A percentile compares a stretch with the other conserved stretches of the same genome.
These are phyloP conservation scores for Lecanoromycetidae sp. DNA, from an alignment of 2,329 filamentous ascomycete genomes.

Conservation along the genomic window DNA sequence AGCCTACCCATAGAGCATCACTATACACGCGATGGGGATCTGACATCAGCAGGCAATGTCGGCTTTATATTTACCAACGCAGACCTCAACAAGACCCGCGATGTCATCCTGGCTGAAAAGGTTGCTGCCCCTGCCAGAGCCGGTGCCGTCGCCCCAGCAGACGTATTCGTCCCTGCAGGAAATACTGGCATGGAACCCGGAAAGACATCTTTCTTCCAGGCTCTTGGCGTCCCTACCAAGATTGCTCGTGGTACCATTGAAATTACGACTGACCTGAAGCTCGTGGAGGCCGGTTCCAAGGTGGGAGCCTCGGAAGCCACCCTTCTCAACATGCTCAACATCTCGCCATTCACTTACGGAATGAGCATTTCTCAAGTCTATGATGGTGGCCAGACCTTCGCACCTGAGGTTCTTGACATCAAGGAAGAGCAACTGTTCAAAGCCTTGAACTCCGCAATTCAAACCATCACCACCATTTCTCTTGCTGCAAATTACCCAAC, in stretches of 20 bases:
- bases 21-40: background rate
- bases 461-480: slow-evolving; percentile 79
- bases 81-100: slow-evolving; percentile 83
- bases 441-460: slow-evolving; percentile 67
- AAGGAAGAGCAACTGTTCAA: slow-evolving; percentile 87
- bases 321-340: slow-evolving; percentile 99
- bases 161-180: slow-evolving; percentile 92
- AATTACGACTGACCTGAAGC: slow-evolving; percentile 96
- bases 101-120: slow-evolving; percentile 93
- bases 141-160: slow-evolving; percentile 83
- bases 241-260: slow-evolving; percentile 99
- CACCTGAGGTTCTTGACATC: slow-evolving; percentile 76
- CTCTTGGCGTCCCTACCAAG: slow-evolving; percentile 99
- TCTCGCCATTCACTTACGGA: slow-evolving; percentile 99
- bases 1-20: slow-evolving; percentile 14
- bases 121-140: slow-evolving; percentile 96
- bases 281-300: slow-evolving; percentile 83
- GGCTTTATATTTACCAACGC: slow-evolving; percentile 99
- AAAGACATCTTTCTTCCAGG: slow-evolving; percentile 99
- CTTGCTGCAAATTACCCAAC: slow-evolving; percentile 92
- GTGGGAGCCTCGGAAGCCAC: slow-evolving; percentile 98
- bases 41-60: slow-evolving; percentile 57
- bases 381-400: slow-evolving; percentile 91
- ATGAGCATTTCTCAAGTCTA: slow-evolving; percentile 95
- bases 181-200: slow-evolving; percentile 99